Evolutionary conservation across 1,284 basidiomycete genomes (phyloP).

Genomic region (Cryptococcus maquisensis): DNA sequence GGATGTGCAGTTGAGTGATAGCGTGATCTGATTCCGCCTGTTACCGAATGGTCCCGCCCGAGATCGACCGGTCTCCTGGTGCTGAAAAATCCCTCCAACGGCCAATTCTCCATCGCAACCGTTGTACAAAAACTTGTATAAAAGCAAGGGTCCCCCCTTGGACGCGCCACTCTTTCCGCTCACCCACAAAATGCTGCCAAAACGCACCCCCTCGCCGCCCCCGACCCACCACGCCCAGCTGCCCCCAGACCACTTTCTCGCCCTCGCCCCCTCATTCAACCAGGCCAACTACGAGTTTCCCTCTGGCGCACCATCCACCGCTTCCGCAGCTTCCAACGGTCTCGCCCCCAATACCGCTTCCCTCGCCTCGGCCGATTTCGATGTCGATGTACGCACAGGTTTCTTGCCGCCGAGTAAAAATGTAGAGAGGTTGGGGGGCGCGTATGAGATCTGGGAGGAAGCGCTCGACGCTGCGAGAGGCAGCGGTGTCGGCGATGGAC

Average conservation of each 20-base stretch:
- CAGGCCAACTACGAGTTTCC: slow-evolving; percentile 20
- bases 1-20: too few relatives aligned
- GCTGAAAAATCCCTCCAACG: neutral
- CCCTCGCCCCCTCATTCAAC: slow-evolving; percentile 54
- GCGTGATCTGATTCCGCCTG: too few relatives aligned
- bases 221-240: slow-evolving; percentile 29
- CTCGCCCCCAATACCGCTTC: slow-evolving; percentile 68
- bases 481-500: slow-evolving; percentile 46
- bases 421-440: slow-evolving; percentile 57
- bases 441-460: slow-evolving; percentile 70
- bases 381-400: slow-evolving; percentile 84
- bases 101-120: neutral
- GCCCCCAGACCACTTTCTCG: slow-evolving; percentile 61
- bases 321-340: slow-evolving; percentile 38
- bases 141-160: too few relatives aligned
- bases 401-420: slow-evolving; percentile 85
- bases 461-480: slow-evolving; percentile 53
- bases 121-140: neutral
- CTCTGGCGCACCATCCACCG: slow-evolving; percentile 33
- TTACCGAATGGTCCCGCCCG: too few relatives aligned
- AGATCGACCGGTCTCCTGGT: neutral
- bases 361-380: slow-evolving; percentile 88
- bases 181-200: slow-evolving; percentile 10
- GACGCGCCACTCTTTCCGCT: neutral
- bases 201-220: slow-evolving; percentile 11